These are phyloP conservation scores for Chlorella sp. DNA, from an alignment of 139 green algal genomes.

Conservation along the genomic window DNA sequence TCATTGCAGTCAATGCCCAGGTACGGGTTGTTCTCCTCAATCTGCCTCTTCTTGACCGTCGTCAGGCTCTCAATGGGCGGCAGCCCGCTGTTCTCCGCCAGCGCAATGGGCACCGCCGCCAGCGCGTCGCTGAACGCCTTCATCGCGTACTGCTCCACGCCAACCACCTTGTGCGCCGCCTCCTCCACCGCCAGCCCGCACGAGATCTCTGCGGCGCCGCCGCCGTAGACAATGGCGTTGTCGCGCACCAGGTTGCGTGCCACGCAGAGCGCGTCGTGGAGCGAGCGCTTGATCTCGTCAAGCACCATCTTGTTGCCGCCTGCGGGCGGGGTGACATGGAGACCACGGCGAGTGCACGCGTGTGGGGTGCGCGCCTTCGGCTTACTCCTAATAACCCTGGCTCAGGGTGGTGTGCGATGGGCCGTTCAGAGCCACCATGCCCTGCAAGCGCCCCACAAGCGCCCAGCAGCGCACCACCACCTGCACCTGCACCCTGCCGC, in stretches of 20 bases:
- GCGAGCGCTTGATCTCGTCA: conserved; percentile 84
- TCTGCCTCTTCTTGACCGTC: conserved; percentile 71
- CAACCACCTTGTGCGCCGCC: conserved; percentile 66
- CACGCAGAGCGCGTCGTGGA: conserved; percentile 98
- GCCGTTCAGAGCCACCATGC: no score
- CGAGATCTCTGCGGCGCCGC: conserved; percentile 90
- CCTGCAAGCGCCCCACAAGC: no score
- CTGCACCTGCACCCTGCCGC: no score
- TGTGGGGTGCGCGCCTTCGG: background rate
- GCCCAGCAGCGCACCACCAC: no score
- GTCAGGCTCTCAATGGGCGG: conserved; percentile 73
- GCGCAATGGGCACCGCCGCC: conserved; percentile 80
- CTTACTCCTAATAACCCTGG: no score
- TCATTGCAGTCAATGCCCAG: conserved; percentile 98
- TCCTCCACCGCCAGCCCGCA: conserved; percentile 86
- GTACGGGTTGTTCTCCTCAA: conserved; percentile 83
- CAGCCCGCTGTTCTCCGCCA: conserved; percentile 95
- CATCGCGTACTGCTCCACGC: conserved; percentile 96
- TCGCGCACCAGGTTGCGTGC: conserved; percentile 95
- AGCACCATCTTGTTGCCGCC: conserved; percentile 57
- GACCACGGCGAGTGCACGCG: background rate
- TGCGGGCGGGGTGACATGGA: no score
- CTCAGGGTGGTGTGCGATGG: no score
- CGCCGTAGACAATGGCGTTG: conserved; percentile 95
- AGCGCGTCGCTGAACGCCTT: conserved; percentile 88